Percentiles rank a stretch among this genome's conserved stretches.
These are phyloP conservation scores for Camellia japonica DNA, from an alignment of 148 eudicot genomes.

Conservation along the genomic window DNA sequence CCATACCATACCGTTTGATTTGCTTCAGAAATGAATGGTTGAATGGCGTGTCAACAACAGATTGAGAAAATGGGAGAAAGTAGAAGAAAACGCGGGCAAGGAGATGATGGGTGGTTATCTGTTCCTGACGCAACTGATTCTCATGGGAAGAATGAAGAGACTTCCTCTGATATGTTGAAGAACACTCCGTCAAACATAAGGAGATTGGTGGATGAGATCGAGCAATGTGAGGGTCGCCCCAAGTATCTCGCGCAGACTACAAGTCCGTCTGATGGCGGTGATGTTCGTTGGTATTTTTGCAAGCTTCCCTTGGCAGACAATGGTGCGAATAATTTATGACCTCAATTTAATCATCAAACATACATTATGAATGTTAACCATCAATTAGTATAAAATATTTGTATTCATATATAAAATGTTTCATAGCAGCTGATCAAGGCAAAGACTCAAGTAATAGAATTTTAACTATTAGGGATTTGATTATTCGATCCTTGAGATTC, in stretches of 20 bases:
- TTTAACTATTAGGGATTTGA: background rate
- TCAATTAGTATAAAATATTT: no score
- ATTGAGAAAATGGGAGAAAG: conserved; percentile 8
- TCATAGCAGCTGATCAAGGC: background rate
- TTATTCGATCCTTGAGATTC: background rate
- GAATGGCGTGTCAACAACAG: background rate
- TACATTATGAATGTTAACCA: no score
- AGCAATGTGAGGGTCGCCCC: conserved; percentile 80
- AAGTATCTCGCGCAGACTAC: conserved; percentile 86
- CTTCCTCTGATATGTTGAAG: conserved; percentile 71
- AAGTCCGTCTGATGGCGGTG: conserved; percentile 94
- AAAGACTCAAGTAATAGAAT: background rate
- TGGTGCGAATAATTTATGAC: conserved; percentile 38
- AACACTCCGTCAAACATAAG: conserved; percentile 82
- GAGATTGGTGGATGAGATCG: conserved; percentile 76
- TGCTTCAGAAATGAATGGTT: background rate
- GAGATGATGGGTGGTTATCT: conserved; percentile 19
- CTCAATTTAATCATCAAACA: no score
- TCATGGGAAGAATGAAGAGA: conserved; percentile 33
- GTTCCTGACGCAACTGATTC: conserved; percentile 14
- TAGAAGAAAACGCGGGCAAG: conserved; percentile 12
- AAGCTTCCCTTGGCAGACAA: conserved; percentile 71
- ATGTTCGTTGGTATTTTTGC: conserved; percentile 96
- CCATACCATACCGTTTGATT: background rate
- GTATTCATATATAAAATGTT: no score